Conservation (phyloP, 2,329 filamentous ascomycete genomes). For the Monosporascus sp. region DNA sequence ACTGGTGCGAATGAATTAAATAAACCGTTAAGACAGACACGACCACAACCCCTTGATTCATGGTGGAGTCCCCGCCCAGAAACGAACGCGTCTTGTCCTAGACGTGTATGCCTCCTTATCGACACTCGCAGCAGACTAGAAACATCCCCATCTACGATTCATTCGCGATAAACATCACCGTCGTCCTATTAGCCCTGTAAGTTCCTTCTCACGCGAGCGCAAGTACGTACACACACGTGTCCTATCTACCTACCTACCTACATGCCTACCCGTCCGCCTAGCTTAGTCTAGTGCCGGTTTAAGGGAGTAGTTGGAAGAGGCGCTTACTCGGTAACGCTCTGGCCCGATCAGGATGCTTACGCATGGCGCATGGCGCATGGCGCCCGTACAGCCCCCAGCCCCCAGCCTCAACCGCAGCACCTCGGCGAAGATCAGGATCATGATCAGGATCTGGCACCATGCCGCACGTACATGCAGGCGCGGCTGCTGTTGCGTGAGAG, state of each 20-base stretch:
- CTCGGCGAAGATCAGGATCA: conserved; percentile 43
- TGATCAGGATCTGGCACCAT: conserved; percentile 28
- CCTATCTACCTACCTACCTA: background rate
- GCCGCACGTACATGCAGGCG: conserved; percentile 34
- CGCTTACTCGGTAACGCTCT: conserved; percentile 32
- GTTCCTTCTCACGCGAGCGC: too few species aligned
- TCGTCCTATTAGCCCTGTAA: too few species aligned
- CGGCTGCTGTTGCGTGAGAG: conserved; percentile 30
- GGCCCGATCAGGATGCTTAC: conserved; percentile 40
- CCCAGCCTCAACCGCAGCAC: conserved; percentile 30
- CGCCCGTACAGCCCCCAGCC: too few species aligned
- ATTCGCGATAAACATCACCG: too few species aligned
- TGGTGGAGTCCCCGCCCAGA: too few species aligned
- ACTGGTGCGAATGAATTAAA: background rate
- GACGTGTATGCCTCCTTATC: too few species aligned
- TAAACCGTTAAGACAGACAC: background rate
- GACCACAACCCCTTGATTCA: background rate
- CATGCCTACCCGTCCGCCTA: background rate
- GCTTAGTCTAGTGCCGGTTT: background rate
- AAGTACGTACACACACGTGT: too few species aligned
- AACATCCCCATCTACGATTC: too few species aligned
- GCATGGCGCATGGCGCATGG: conserved; percentile 28
- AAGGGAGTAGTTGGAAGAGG: conserved; percentile 7
- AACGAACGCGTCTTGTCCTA: too few species aligned
- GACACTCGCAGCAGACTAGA: too few species aligned